These are phyloP conservation scores for Tricholoma terreum DNA, from an alignment of 768 basidiomycete genomes.

Conservation along the genomic window DNA sequence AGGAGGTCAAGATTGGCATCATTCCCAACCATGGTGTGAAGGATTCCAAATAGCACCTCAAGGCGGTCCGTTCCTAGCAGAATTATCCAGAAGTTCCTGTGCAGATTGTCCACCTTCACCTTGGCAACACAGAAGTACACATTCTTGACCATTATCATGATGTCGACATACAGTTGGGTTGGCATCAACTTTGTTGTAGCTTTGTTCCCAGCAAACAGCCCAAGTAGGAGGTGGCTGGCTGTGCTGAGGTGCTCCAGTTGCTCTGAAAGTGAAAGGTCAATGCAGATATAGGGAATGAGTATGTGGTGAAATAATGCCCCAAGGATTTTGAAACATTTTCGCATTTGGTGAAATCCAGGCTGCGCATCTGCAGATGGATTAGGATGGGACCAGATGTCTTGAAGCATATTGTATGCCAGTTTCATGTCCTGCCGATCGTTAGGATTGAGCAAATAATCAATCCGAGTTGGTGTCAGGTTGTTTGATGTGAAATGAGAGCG, in stretches of 20 bases:
- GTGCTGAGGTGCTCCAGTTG: constrained; percentile 33
- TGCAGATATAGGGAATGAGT: constrained; percentile 27
- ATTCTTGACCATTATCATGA: constrained; percentile 38
- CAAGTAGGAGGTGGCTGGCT: constrained; percentile 27
- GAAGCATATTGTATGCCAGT: constrained; percentile 22
- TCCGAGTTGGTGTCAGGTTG: constrained; percentile 16
- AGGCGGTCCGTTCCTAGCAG: constrained; percentile 37
- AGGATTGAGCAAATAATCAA: constrained; percentile 23
- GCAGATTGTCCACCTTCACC: constrained; percentile 29
- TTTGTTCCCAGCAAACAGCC: neutral
- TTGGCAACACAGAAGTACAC: constrained; percentile 37
- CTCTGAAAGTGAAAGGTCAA: no score
- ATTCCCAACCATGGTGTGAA: constrained; percentile 33
- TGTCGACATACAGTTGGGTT: constrained; percentile 24
- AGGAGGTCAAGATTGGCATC: constrained; percentile 26
- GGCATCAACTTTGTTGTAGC: neutral
- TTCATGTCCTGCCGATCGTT: no score
- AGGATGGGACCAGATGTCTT: constrained; percentile 23
- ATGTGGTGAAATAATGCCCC: constrained; percentile 22
- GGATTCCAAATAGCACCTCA: constrained; percentile 33
- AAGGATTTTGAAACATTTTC: constrained; percentile 18
- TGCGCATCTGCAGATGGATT: neutral
- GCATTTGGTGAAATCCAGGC: constrained; percentile 13
- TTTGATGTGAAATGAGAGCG: constrained; percentile 12
- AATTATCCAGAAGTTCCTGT: constrained; percentile 30